These are phyloP conservation scores for Trichoderma erinaceum DNA, from an alignment of 495 filamentous ascomycete genomes.

Conservation along the genomic window DNA sequence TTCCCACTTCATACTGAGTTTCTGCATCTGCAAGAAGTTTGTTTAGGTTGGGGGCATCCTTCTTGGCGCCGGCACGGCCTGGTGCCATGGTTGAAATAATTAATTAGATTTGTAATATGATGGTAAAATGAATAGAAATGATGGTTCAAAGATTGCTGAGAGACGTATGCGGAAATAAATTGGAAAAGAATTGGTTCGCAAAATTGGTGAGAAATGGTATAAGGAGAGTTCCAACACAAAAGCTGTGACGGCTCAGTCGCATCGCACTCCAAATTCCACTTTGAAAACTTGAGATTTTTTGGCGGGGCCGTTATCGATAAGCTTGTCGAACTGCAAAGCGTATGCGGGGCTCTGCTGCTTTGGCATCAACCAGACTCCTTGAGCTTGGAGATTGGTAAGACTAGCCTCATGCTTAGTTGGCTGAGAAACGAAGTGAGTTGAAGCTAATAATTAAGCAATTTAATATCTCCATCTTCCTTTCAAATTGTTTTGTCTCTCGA, in stretches of 20 bases:
- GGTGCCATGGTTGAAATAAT: not conserved
- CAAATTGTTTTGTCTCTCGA: no score
- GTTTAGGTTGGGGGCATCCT: conserved; percentile 24
- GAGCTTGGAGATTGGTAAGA: not conserved
- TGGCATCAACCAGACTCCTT: not conserved
- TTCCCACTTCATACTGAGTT: conserved; percentile 61
- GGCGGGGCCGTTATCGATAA: conserved; percentile 15
- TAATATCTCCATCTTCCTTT: not conserved
- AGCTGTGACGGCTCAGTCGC: not conserved
- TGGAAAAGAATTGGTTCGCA: not conserved
- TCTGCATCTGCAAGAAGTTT: conserved; percentile 60
- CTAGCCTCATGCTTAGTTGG: not conserved
- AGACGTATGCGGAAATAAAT: not conserved
- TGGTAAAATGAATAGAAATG: not conserved
- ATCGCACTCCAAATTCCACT: not conserved
- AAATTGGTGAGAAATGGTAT: not conserved
- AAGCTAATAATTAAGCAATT: not conserved
- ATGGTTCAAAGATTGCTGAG: not conserved
- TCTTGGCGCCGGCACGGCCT: conserved; percentile 2
- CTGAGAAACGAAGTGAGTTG: not conserved
- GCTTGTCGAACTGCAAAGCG: not conserved
- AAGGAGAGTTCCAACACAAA: not conserved
- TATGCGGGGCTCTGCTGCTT: conserved; percentile 10
- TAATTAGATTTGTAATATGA: not conserved
- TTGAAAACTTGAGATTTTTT: conserved; percentile 12